These are phyloP conservation scores for Teratosphaeriaceae sp. DNA, from an alignment of 2,329 filamentous ascomycete species.

Conservation along the genomic window DNA sequence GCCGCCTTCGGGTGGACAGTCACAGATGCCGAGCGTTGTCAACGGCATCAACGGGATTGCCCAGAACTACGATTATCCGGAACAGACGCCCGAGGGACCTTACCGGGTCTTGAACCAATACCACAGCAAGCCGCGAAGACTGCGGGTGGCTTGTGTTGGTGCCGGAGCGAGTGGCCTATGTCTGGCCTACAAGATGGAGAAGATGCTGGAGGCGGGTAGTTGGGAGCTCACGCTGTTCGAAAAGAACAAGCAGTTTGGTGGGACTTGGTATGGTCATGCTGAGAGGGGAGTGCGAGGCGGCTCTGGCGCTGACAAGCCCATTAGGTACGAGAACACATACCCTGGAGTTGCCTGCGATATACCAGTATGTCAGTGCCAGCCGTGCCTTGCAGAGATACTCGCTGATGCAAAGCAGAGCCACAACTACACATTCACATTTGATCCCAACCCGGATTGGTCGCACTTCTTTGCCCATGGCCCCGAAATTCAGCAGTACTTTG, in stretches of 20 bases:
- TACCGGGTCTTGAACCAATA: slow-evolving; percentile 12
- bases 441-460: slow-evolving; percentile 20
- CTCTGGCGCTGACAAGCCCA: neutral
- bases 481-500: slow-evolving; percentile 38
- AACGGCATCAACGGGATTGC: slow-evolving; percentile 11
- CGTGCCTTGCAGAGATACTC: neutral
- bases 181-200: slow-evolving; percentile 34
- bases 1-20: slow-evolving; percentile 5
- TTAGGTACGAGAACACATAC: slow-evolving; percentile 17
- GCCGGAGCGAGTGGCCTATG: slow-evolving; percentile 30
- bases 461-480: slow-evolving; percentile 32
- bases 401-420: slow-evolving; percentile 1
- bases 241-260: slow-evolving; percentile 32
- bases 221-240: slow-evolving; percentile 37
- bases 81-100: slow-evolving; percentile 7
- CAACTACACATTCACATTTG: slow-evolving; percentile 24
- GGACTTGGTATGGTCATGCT: slow-evolving; percentile 21
- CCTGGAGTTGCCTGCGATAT: slow-evolving; percentile 11
- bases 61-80: slow-evolving; percentile 11
- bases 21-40: slow-evolving; percentile 11
- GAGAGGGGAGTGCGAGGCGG: neutral
- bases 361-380: slow-evolving; percentile 1
- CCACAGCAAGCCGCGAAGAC: slow-evolving; percentile 8
- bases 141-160: slow-evolving; percentile 18
- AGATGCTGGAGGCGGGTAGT: slow-evolving; percentile 15